A percentile compares a stretch with the other conserved stretches of the same genome.
These are phyloP conservation scores for Tulasnella calospora DNA, from an alignment of 768 basidiomycete genomes.

Conservation along the genomic window DNA sequence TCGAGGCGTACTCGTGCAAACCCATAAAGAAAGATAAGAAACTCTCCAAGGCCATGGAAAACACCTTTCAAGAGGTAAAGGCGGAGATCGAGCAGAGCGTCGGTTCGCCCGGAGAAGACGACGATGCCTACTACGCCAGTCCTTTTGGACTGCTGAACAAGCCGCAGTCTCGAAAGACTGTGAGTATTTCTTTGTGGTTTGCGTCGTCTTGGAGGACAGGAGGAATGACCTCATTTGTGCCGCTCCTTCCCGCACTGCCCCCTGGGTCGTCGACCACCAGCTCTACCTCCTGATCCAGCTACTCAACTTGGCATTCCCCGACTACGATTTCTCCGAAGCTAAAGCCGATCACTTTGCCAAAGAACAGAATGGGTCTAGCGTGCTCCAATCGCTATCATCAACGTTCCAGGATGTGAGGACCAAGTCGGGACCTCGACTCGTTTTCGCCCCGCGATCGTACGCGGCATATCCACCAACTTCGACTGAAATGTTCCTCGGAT, in stretches of 20 bases:
- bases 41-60: slow-evolving; percentile 88
- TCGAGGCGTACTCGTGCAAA: slow-evolving; percentile 98
- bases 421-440: slow-evolving; percentile 51
- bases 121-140: slow-evolving; percentile 38
- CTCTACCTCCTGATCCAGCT: slow-evolving; percentile 94
- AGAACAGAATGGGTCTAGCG: slow-evolving; percentile 59
- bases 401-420: slow-evolving; percentile 62
- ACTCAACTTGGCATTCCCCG: slow-evolving; percentile 95
- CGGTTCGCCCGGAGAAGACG: slow-evolving; percentile 67
- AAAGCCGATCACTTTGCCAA: slow-evolving; percentile 84
- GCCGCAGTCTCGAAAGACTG: slow-evolving; percentile 75
- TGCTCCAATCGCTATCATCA: slow-evolving; percentile 79
- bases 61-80: slow-evolving; percentile 70
- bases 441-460: slow-evolving; percentile 68
- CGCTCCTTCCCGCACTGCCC: background rate
- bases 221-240: background rate
- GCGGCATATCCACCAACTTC: slow-evolving; percentile 77
- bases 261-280: background rate
- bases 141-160: slow-evolving; percentile 90
- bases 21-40: slow-evolving; percentile 95
- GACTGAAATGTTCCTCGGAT: slow-evolving; percentile 40
- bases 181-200: slow-evolving; percentile 13
- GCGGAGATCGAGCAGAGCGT: slow-evolving; percentile 52
- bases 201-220: background rate
- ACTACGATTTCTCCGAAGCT: slow-evolving; percentile 94